Base-by-base conservation (phyloP, 257 asterid genomes). In the Ilex asprella region DNA sequence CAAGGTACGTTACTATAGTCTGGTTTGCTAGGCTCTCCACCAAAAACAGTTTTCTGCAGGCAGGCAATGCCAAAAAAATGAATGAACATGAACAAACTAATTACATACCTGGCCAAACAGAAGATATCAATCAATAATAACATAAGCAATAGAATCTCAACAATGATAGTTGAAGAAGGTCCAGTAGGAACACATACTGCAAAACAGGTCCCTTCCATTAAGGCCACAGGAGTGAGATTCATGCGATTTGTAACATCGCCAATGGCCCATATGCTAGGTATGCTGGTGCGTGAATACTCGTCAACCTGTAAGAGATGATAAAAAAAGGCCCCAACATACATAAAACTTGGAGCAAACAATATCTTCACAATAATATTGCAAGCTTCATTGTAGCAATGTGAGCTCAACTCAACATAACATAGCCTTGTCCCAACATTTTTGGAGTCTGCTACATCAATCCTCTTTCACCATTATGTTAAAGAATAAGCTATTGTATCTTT, bases 211-310 rank as follows among this genome's bases (percentile, higher is more conserved):
- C 97, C 99, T 79, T 93, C 99, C 97, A 85, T 84, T 63, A 93
- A 84, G 78, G 99, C 99, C 71, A 93, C 95, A 44, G 99, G 99
- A 67, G 97, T 93, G 50, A 93, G 96, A 81, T 93, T 93, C 81
- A 93, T 83, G 50, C 96, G 81, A 72, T 93, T 82, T 50, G 97
- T 89, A 61, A 79, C 97, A 77, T 93, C 97, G 41, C 96, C 97
- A 30, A 93, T 80, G 31, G 99, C 99, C 97, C 97, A 89, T 78
- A 93, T 87, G 85, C 97, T 93, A 27, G 97, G 96, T 67, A 93
- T 32, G 61, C 84, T 93, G 70, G 99, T 89, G n/a, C 73, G 86
- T 43, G 96, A 89, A 67, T 78, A 84, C 65, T 70, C 87, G 60
- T 89, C 84, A 16, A 89, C 96, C 99, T 93, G 84, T 30, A 74